These are phyloP conservation scores for Elaeis guineensis DNA, from an alignment of 176 grass and related monocot genomes.

Conservation along the genomic window DNA sequence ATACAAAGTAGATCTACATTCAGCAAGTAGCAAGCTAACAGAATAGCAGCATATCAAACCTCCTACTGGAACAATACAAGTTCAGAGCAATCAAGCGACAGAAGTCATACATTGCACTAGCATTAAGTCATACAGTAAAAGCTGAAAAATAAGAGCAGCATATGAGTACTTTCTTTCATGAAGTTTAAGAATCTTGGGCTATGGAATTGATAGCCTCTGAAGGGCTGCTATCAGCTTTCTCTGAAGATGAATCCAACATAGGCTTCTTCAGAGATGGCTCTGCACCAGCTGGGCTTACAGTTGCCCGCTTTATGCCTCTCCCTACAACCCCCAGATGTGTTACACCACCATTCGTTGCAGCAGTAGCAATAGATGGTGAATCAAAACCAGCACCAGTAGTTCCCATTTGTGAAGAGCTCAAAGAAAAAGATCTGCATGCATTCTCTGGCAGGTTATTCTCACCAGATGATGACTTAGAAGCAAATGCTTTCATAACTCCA, in stretches of 20 bases:
- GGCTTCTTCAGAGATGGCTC: constrained; percentile 36
- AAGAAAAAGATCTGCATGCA: constrained; percentile 36
- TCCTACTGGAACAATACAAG: no score
- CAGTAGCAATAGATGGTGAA: constrained; percentile 51
- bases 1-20: no score
- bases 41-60: no score
- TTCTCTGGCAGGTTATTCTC: constrained; percentile 24
- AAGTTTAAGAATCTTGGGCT: constrained; percentile 9
- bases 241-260: constrained; percentile 19
- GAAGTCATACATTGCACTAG: no score
- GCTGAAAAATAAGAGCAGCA: no score
- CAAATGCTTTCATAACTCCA: constrained; percentile 37
- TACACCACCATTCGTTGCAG: constrained; percentile 54
- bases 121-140: no score
- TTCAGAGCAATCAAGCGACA: no score
- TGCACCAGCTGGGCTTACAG: constrained; percentile 32
- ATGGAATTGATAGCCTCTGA: constrained; percentile 5
- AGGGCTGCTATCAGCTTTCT: constrained; percentile 25
- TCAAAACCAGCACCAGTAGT: constrained; percentile 53
- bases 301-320: constrained; percentile 81
- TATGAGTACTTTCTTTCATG: background rate
- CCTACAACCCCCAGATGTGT: constrained; percentile 88
- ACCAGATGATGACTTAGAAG: constrained; percentile 9
- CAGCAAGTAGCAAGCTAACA: no score
- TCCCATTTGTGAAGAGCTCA: constrained; percentile 69